Percentiles rank a stretch among this genome's conserved stretches.
Evolutionary conservation across 2,329 filamentous ascomycete species (phyloP).

Genomic region (Xylaria sp.): DNA sequence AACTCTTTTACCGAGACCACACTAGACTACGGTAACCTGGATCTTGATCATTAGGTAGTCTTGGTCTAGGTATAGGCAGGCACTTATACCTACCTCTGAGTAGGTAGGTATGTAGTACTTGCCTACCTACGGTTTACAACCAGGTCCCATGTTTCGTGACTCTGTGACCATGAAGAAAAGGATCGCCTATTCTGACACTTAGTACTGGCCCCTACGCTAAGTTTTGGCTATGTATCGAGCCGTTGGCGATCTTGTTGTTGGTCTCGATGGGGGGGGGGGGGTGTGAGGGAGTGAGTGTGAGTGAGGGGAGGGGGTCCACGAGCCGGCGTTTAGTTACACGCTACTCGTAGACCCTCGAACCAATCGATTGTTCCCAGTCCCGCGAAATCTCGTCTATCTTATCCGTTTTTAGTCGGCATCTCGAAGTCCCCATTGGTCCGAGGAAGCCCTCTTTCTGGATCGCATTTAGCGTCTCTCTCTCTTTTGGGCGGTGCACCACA

Average conservation of each 20-base stretch:
- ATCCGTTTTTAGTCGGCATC: constrained; percentile 12
- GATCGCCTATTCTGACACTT: too few relatives aligned
- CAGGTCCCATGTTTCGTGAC: too few relatives aligned
- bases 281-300: not conserved
- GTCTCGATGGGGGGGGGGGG: not conserved
- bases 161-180: too few relatives aligned
- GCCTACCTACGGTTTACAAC: too few relatives aligned
- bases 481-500: too few relatives aligned
- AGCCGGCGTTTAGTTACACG: not conserved
- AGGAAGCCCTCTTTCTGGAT: too few relatives aligned
- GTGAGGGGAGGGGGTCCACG: not conserved
- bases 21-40: not conserved
- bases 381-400: constrained; percentile 13
- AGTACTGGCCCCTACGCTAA: too few relatives aligned
- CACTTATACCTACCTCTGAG: too few relatives aligned
- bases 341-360: not conserved
- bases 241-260: not conserved
- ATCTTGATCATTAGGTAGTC: not conserved
- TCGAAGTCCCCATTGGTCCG: too few relatives aligned
- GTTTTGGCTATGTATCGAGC: not conserved
- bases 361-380: not conserved
- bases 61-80: not conserved
- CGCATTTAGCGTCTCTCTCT: too few relatives aligned
- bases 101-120: too few relatives aligned
- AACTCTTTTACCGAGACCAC: not conserved